These are phyloP conservation scores for Podospora appendiculata DNA, from an alignment of 495 filamentous ascomycete genomes.

Conservation along the genomic window DNA sequence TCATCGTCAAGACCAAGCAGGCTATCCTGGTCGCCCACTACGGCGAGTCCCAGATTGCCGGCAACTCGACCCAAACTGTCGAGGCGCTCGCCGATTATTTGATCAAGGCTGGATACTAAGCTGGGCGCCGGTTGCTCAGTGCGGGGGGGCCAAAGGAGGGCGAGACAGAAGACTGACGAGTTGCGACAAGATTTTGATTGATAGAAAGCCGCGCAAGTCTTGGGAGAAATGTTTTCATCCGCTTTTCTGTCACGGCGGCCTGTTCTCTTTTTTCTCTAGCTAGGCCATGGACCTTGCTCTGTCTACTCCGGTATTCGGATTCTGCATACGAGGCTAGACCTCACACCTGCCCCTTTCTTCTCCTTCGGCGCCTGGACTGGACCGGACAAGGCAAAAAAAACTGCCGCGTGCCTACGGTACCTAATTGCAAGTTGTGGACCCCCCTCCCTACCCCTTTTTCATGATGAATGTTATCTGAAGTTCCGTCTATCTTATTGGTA, in stretches of 20 bases:
- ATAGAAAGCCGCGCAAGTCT: no score
- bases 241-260: neutral
- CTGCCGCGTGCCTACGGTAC: neutral
- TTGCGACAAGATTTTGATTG: no score
- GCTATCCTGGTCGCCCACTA: slow-evolving; percentile 84
- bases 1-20: slow-evolving; percentile 73
- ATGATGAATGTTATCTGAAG: neutral
- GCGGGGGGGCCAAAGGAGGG: no score
- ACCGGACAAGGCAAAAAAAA: neutral
- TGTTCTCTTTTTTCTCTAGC: slow-evolving; percentile 1
- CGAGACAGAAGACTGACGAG: no score
- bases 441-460: neutral
- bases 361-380: neutral
- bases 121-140: neutral
- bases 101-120: slow-evolving; percentile 59
- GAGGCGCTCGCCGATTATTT: slow-evolving; percentile 72
- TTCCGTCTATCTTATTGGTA: slow-evolving; percentile 1
- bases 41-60: slow-evolving; percentile 58
- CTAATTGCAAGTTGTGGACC: neutral
- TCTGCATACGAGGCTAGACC: neutral
- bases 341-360: neutral
- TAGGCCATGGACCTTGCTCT: slow-evolving; percentile 1
- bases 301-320: neutral
- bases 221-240: no score
- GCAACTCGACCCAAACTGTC: slow-evolving; percentile 54